Percentiles rank a stretch among this genome's conserved stretches.
Evolutionary conservation across 371 early-diverging fungal genomes (phyloP).

Genomic region (Rhizopus microsporus): DNA sequence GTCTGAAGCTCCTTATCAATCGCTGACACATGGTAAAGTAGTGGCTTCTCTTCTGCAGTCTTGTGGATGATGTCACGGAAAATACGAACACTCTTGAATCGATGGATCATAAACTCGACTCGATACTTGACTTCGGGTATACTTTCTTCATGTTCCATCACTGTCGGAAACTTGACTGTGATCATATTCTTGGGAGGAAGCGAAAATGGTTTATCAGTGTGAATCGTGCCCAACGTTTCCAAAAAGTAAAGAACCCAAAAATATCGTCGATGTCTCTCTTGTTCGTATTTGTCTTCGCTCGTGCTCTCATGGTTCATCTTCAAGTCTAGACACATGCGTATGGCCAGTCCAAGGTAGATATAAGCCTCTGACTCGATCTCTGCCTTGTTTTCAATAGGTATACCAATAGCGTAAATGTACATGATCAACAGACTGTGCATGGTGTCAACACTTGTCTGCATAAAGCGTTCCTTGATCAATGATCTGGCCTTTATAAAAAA

Average conservation of each 20-base stretch:
- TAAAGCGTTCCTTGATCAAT: conserved; percentile 35
- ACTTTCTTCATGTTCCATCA: conserved; percentile 28
- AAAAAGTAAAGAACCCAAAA: conserved; percentile 46
- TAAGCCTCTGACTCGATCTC: conserved; percentile 51
- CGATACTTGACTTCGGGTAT: conserved; percentile 33
- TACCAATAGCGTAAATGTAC: conserved; percentile 55
- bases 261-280: conserved; percentile 35
- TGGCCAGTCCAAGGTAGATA: conserved; percentile 47
- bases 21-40: conserved; percentile 37
- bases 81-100: conserved; percentile 43
- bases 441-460: conserved; percentile 38
- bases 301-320: conserved; percentile 37
- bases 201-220: conserved; percentile 47
- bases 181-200: conserved; percentile 33
- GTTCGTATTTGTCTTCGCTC: conserved; percentile 9
- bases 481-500: conserved; percentile 41
- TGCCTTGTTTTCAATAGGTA: conserved; percentile 19
- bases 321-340: conserved; percentile 48
- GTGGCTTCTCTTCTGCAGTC: conserved; percentile 36
- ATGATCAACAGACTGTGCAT: conserved; percentile 47
- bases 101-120: conserved; percentile 44
- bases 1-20: conserved; percentile 43
- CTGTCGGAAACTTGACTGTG: conserved; percentile 24
- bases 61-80: conserved; percentile 39
- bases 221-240: conserved; percentile 42